Evolutionary conservation across 768 basidiomycete genomes (phyloP).

Genomic region (Lentinula detonsa): DNA sequence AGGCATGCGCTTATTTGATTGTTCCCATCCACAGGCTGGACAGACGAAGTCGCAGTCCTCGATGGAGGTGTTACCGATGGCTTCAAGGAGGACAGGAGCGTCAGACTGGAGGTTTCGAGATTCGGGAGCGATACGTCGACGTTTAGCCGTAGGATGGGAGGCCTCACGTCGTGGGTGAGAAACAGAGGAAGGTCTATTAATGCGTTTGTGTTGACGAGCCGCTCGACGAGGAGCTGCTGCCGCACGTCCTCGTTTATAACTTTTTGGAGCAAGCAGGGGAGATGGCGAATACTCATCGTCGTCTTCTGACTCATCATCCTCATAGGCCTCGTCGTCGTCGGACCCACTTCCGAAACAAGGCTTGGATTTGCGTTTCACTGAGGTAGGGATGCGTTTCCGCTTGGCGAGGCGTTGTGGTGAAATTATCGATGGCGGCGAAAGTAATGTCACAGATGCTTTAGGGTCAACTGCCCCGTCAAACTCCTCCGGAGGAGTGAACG

Average conservation of each 20-base stretch:
- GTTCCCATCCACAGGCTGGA: constrained; percentile 41
- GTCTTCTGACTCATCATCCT: constrained; percentile 25
- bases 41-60: constrained; percentile 30
- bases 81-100: constrained; percentile 16
- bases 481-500: neutral
- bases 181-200: neutral
- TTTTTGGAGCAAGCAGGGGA: constrained; percentile 22
- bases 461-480: neutral
- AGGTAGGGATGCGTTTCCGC: constrained; percentile 1
- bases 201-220: neutral
- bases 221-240: neutral
- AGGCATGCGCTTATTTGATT: constrained; percentile 44
- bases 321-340: constrained; percentile 20
- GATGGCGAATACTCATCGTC: constrained; percentile 44
- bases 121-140: constrained; percentile 26
- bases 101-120: constrained; percentile 42
- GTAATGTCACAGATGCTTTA: neutral
- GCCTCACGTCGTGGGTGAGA: constrained; percentile 1
- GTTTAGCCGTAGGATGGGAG: constrained; percentile 13
- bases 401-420: neutral
- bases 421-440: neutral
- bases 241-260: constrained; percentile 19
- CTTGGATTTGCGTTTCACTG: neutral
- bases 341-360: neutral
- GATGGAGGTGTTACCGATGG: constrained; percentile 14